Percentiles rank a stretch among this genome's conserved stretches.
Conservation (phyloP, 176 grass and related monocot species). For the Bonia amplexicaulis region DNA sequence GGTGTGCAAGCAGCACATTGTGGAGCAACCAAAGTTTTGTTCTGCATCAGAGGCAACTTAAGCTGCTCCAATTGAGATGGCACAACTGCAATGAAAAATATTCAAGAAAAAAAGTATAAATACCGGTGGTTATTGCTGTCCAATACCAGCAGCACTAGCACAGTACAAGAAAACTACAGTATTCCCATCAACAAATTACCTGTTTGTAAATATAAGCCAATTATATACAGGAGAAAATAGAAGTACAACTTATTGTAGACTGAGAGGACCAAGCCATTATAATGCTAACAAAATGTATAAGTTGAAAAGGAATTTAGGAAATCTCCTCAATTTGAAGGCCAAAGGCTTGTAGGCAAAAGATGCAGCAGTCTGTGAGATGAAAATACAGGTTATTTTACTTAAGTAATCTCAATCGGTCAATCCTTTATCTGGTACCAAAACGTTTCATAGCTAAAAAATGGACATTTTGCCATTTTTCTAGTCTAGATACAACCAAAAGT, state of each 20-base stretch:
- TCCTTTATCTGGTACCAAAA: neutral
- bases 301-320: neutral
- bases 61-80: slow-evolving; percentile 76
- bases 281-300: neutral
- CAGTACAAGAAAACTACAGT: neutral
- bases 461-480: neutral
- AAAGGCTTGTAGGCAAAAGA: neutral
- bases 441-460: neutral
- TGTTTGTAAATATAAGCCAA: neutral
- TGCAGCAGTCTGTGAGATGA: neutral
- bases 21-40: slow-evolving; percentile 38
- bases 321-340: neutral
- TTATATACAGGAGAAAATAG: neutral
- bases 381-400: neutral
- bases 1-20: slow-evolving; percentile 40
- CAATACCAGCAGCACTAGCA: neutral
- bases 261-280: neutral
- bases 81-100: slow-evolving; percentile 45
- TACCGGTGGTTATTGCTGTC: neutral
- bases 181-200: neutral
- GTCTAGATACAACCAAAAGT: neutral
- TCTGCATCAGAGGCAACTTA: slow-evolving; percentile 53
- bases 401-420: neutral
- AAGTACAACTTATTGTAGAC: neutral
- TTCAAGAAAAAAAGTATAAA: slow-evolving; percentile 2